phyloP scores from a whole-genome alignment of 176 grass and related monocot genomes.

The Oryza meridionalis region DNA sequence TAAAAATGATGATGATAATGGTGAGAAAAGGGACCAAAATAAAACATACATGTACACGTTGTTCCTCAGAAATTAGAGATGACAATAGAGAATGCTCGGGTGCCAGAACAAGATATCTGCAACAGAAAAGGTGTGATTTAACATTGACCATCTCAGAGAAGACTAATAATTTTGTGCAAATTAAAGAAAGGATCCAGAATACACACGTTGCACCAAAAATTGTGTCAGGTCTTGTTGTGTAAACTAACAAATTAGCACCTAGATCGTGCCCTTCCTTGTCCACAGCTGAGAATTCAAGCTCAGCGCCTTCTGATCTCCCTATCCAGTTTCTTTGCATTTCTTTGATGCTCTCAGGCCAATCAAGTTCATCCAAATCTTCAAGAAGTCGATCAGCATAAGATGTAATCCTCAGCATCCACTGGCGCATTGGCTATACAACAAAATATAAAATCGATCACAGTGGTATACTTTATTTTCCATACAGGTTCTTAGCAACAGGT shows the following conservation, averaged over 20 bases:
- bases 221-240: constrained; percentile 94
- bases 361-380: constrained; percentile 89
- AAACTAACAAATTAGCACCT: constrained; percentile 63
- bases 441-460: constrained; percentile 14
- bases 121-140: constrained; percentile 25
- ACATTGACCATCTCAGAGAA: constrained; percentile 23
- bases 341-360: constrained; percentile 97
- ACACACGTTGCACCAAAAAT: constrained; percentile 93
- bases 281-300: constrained; percentile 75
- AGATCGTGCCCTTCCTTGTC: constrained; percentile 50
- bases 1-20: constrained; percentile 14
- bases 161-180: not conserved
- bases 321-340: constrained; percentile 99
- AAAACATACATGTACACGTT: constrained; percentile 55
- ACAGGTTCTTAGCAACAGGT: constrained; percentile 5
- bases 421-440: constrained; percentile 82
- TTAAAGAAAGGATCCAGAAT: constrained; percentile 14
- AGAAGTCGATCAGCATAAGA: constrained; percentile 93
- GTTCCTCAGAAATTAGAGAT: constrained; percentile 76
- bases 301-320: constrained; percentile 86
- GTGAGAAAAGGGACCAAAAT: constrained; percentile 34
- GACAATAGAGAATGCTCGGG: constrained; percentile 74
- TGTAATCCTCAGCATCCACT: constrained; percentile 98
- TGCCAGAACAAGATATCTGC: constrained; percentile 91
- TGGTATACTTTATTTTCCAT: constrained; percentile 10